phyloP scores from a whole-genome alignment of 768 basidiomycete species.

The Pleurotus platypus region DNA sequence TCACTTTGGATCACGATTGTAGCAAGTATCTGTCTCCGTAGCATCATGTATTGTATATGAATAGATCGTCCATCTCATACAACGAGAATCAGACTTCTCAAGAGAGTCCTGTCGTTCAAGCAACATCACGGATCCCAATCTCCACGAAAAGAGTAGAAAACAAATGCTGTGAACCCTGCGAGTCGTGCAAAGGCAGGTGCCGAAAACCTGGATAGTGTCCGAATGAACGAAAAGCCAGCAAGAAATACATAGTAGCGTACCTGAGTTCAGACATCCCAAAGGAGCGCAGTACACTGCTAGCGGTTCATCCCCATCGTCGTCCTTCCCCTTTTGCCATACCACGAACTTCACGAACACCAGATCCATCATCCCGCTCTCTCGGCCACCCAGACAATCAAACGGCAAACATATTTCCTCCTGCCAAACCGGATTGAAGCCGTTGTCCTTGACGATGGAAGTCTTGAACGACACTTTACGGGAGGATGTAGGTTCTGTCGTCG shows the following conservation, averaged over 20 bases:
- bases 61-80: not conserved
- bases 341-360: constrained; percentile 82
- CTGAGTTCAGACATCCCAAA: constrained; percentile 67
- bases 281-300: constrained; percentile 74
- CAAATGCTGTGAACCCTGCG: constrained; percentile 81
- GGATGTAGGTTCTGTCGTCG: constrained; percentile 21
- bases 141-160: constrained; percentile 92
- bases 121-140: constrained; percentile 40
- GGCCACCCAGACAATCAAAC: constrained; percentile 70
- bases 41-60: not conserved
- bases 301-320: constrained; percentile 55
- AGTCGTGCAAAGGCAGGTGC: constrained; percentile 87
- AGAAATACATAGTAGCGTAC: constrained; percentile 33
- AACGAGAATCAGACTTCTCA: too few species aligned
- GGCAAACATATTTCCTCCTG: constrained; percentile 64
- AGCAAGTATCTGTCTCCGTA: too few species aligned
- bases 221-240: not conserved
- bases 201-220: constrained; percentile 63
- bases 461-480: constrained; percentile 47
- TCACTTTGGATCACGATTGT: too few species aligned
- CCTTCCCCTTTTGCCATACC: constrained; percentile 59
- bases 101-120: not conserved
- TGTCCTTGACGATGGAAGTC: constrained; percentile 72
- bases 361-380: constrained; percentile 73
- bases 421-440: constrained; percentile 94